Evolutionary conservation across 805 yeast genomes (phyloP), one percentile per base, ranked within the genome.

Genomic region (Candida xyloterini): DNA sequence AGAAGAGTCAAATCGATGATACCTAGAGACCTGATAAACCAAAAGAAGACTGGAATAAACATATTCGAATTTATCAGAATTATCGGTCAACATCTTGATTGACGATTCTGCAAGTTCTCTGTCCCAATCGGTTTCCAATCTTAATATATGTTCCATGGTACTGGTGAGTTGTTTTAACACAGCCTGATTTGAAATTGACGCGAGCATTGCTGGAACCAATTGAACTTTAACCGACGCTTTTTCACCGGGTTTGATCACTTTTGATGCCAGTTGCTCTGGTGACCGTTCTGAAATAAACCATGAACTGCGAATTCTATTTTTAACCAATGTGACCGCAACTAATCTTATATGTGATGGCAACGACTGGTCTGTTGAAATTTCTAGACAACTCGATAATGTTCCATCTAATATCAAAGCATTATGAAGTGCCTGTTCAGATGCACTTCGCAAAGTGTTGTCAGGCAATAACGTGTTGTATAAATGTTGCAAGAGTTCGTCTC

Each of bases 301-400:
- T 36, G 75, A 70, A 26, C 76, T 70, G 11, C 70, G 66, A 15
- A 88, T 71, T 41, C 79, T 71, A 60, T 91, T 90, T 59, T 91
- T 91, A 60, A 88, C 77, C 60, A 78, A 87, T 4, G 91, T 80
- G 0, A 93, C 89, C 2, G 95, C 83, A 10, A 95, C 85, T 34
- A 78, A 66, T 50, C 80, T 74, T 35, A 84, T 70, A 16, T 70
- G 74, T 2, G 63, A 61, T 5, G 77, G 67, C 11, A 73, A 58
- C 14, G 60, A 47, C 9, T 53, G 51, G 36, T 71, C 76, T 10
- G 53, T 49, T 16, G 67, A 59, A 43, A 75, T 61, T 20, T 69
- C 75, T 15, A 74, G 62, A 34, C 73, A 63, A 44, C 63, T 65
- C 8, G 68, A 62, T 10, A 74, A 63, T 46, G 70, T 70, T 6